Conservation (phyloP, 176 grass and related monocot genomes). For the Raddia distichophylla region DNA sequence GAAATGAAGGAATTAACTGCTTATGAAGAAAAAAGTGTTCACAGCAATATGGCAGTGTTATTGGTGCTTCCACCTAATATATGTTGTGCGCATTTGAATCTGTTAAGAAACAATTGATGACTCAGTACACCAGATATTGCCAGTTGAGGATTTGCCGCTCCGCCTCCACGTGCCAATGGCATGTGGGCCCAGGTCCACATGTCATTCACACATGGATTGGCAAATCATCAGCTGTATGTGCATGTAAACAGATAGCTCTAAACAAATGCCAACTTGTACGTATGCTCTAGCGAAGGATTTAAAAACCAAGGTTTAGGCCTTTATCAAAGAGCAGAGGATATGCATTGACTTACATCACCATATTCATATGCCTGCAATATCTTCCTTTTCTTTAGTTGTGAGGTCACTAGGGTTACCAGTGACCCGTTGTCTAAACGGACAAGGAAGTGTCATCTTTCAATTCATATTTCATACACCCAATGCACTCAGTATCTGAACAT, state of each 20-base stretch:
- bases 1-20: background rate
- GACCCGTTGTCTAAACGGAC: conserved; percentile 41
- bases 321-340: background rate
- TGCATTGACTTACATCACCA: background rate
- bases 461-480: conserved; percentile 42
- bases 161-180: no score
- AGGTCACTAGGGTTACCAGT: conserved; percentile 36
- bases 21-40: background rate
- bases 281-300: conserved; percentile 19
- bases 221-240: background rate
- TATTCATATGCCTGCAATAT: background rate
- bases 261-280: conserved; percentile 12
- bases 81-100: background rate
- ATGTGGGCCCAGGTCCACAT: no score
- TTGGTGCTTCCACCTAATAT: no score
- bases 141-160: no score
- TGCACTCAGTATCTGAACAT: conserved; percentile 7
- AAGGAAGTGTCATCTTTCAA: conserved; percentile 51
- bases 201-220: no score
- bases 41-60: background rate
- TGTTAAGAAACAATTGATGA: no score
- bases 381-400: conserved; percentile 45
- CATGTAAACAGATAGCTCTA: conserved; percentile 21
- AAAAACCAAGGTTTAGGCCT: background rate
- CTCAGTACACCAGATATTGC: no score